phyloP scores from a whole-genome alignment of 1,284 basidiomycete species.

The Pulveroboletus sp. region DNA sequence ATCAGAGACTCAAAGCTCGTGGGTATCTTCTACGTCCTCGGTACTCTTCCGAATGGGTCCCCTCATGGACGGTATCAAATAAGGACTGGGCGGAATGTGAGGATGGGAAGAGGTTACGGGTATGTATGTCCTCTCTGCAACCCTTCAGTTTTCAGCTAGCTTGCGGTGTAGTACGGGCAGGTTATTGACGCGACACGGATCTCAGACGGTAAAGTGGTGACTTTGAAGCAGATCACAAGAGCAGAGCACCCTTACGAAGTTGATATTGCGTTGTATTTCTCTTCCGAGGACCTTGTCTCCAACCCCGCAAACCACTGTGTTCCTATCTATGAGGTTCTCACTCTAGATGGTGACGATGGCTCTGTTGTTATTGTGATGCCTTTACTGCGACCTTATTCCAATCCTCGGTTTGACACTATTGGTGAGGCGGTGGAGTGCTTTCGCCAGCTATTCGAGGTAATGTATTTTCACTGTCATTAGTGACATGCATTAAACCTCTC shows the following conservation, averaged over 20 bases:
- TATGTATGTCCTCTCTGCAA: not conserved
- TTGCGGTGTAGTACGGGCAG: not conserved
- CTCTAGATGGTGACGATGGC: not conserved
- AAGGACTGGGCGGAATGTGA: not conserved
- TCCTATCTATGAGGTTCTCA: not conserved
- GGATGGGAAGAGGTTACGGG: not conserved
- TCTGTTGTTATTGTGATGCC: not conserved
- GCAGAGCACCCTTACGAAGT: not conserved
- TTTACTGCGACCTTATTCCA: not conserved
- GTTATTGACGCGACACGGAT: not conserved
- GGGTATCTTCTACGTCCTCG: not conserved
- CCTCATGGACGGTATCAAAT: not conserved
- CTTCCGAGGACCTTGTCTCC: not conserved
- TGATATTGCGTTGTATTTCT: not conserved
- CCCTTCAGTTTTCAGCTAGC: not conserved
- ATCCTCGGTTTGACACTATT: not conserved
- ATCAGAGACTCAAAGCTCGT: not conserved
- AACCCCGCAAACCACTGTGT: not conserved
- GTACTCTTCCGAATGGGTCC: not conserved
- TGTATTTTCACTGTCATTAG: no score
- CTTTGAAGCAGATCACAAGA: not conserved
- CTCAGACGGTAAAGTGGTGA: not conserved
- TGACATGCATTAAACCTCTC: not conserved
- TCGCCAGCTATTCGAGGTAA: not conserved
- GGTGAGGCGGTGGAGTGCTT: not conserved